Conservation (phyloP, 164 flowering plant genomes). For the Taxillus chinensis region DNA sequence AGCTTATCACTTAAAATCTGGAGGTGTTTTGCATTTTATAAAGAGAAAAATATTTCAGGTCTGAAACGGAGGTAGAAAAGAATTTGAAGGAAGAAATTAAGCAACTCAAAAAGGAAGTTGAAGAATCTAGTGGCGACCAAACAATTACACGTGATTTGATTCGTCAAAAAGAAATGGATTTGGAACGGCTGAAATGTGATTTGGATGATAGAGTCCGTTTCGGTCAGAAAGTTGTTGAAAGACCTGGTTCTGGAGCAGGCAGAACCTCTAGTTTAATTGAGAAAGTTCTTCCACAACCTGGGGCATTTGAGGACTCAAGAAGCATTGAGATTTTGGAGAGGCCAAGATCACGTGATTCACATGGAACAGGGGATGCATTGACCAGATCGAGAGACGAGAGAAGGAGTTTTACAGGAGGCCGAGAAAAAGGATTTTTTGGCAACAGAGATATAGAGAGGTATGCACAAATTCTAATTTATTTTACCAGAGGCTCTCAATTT, state of each 20-base stretch:
- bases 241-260: conserved; percentile 70
- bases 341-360: conserved; percentile 49
- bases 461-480: neutral
- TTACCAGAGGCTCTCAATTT: neutral
- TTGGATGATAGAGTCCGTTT: conserved; percentile 59
- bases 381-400: conserved; percentile 49
- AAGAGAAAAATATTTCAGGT: conserved; percentile 32
- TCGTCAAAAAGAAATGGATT: conserved; percentile 37
- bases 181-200: conserved; percentile 48
- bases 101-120: conserved; percentile 34
- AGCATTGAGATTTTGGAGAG: conserved; percentile 42
- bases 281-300: conserved; percentile 31
- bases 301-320: conserved; percentile 46
- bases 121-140: conserved; percentile 26
- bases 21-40: neutral
- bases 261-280: conserved; percentile 31
- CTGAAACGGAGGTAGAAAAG: conserved; percentile 67
- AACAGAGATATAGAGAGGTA: conserved; percentile 63
- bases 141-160: conserved; percentile 21
- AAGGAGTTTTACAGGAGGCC: conserved; percentile 44
- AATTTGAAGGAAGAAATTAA: conserved; percentile 61
- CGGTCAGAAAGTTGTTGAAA: conserved; percentile 41
- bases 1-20: neutral
- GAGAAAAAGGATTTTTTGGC: conserved; percentile 48
- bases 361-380: conserved; percentile 32